A percentile compares a stretch with the other conserved stretches of the same genome.
Conservation (phyloP, 805 yeast species). For the Starmerella cellae region DNA sequence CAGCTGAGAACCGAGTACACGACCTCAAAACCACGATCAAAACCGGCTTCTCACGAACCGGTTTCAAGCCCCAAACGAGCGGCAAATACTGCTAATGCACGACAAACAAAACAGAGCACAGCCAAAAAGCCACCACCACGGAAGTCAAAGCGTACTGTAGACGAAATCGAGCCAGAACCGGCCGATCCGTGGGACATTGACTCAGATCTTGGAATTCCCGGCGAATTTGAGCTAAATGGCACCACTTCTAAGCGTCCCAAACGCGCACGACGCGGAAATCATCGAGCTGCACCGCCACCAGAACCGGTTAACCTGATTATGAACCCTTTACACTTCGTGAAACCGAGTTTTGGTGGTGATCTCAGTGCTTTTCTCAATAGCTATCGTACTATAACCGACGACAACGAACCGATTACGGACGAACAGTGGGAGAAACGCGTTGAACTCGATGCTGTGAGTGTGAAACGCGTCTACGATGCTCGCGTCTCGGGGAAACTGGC, state of each 20-base stretch:
- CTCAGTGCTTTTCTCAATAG: conserved; percentile 40
- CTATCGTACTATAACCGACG: conserved; percentile 42
- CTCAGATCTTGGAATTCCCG: conserved; percentile 16
- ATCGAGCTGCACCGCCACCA: not conserved
- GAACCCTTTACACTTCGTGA: conserved; percentile 45
- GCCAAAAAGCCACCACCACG: too few species aligned
- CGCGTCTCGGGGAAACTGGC: conserved; percentile 27
- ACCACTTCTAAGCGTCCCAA: not conserved
- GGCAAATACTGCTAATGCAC: too few species aligned
- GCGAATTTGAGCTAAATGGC: conserved; percentile 3
- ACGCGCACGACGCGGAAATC: not conserved
- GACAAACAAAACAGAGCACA: not conserved
- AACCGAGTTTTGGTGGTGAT: conserved; percentile 32
- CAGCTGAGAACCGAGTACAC: not conserved
- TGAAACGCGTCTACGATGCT: conserved; percentile 37
- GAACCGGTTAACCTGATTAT: conserved; percentile 44
- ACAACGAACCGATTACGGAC: conserved; percentile 43
- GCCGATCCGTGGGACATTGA: conserved; percentile 6
- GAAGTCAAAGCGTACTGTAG: not conserved
- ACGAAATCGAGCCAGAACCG: not conserved
- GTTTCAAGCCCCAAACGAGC: too few species aligned
- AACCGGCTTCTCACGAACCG: not conserved
- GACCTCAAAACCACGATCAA: not conserved
- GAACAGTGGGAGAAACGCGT: conserved; percentile 34
- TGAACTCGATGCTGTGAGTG: conserved; percentile 36